Evolutionary conservation across 306 rosid species (phyloP), one percentile per base, ranked within the genome.

Genomic region (Hippophae rhamnoides): DNA sequence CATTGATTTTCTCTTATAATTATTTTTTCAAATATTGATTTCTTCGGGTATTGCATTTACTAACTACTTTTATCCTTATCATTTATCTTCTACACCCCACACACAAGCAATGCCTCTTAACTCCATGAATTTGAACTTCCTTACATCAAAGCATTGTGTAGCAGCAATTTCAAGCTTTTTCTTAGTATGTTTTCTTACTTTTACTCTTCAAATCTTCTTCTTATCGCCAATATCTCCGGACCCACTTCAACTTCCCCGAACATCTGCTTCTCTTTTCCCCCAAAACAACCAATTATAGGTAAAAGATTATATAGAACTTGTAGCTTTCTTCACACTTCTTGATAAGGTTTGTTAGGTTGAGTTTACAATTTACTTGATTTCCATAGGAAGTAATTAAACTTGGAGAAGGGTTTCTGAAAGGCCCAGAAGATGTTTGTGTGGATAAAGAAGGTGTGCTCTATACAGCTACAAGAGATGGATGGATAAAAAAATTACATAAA

Each of bases 341-440:
- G 3, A 40, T 47, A 41, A 64, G 47, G 59, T 45, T 52, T 7
- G 44, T 38, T 38, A 10, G 6, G 8, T 49, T 11, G 31, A 12
- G 10, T 18, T 23, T 13, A 8, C 9, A 12, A 18, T 18, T 2
- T 0, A 49, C 31, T 48, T 55, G 13, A 3, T 60, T 27, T n/a
- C 5, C 11, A 54, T 45, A 87, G 84, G 55, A 58, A n/a, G 68
- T 82, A 27, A 71, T 10, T 42, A 88, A 79, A 58, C 76, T 82
- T 45, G 94, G 94, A 64, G 86, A 82, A 51, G 94, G 96, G 5
- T 7, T 65, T 60, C 25, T 82, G 52, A 61, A 71, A 63, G 59
- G 67, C 13, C 87, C 94, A 44, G 94, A 88, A 71, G 96, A 79
- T 81, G 54, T 85, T 43, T 74, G 78, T 64, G 79, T 81, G 54